Percentiles rank a stretch among this genome's conserved stretches.
Evolutionary conservation across 1,284 basidiomycete genomes (phyloP).

Genomic region (Trichosporon sp.): DNA sequence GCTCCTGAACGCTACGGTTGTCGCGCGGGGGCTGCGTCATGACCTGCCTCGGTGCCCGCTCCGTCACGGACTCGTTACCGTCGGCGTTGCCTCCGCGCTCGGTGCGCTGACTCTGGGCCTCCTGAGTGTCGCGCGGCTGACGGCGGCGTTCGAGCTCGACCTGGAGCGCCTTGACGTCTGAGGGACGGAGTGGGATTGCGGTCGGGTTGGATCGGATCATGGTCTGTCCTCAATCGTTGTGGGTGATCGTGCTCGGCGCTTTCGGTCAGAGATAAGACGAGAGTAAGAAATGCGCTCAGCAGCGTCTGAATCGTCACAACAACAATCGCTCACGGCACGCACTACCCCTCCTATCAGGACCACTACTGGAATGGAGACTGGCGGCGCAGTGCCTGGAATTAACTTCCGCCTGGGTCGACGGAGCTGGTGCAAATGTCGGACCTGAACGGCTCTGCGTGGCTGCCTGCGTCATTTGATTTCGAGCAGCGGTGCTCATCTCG

Average conservation of each 20-base stretch:
- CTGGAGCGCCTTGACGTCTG: slow-evolving; percentile 41
- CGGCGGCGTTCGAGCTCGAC: slow-evolving; percentile 37
- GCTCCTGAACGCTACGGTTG: not conserved
- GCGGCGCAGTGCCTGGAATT: not conserved
- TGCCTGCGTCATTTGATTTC: not conserved
- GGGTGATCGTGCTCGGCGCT: not conserved
- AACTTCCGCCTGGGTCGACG: not conserved
- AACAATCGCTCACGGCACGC: no score
- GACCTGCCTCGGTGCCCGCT: not conserved
- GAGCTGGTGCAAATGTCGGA: not conserved
- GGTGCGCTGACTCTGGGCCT: not conserved
- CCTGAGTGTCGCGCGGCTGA: not conserved
- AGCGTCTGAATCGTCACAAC: not conserved
- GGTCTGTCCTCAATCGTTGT: not conserved
- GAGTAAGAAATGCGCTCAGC: no score
- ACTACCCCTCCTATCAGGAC: no score
- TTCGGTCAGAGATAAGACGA: not conserved
- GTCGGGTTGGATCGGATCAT: slow-evolving; percentile 47
- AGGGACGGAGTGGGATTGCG: slow-evolving; percentile 38
- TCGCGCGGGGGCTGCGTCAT: not conserved
- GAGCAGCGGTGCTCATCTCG: not conserved
- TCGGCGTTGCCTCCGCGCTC: not conserved
- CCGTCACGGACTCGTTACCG: not conserved
- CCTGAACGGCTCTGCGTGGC: not conserved
- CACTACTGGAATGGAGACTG: not conserved